Base-by-base conservation (phyloP, 768 basidiomycete species). In the Phylloporus arenicola region DNA sequence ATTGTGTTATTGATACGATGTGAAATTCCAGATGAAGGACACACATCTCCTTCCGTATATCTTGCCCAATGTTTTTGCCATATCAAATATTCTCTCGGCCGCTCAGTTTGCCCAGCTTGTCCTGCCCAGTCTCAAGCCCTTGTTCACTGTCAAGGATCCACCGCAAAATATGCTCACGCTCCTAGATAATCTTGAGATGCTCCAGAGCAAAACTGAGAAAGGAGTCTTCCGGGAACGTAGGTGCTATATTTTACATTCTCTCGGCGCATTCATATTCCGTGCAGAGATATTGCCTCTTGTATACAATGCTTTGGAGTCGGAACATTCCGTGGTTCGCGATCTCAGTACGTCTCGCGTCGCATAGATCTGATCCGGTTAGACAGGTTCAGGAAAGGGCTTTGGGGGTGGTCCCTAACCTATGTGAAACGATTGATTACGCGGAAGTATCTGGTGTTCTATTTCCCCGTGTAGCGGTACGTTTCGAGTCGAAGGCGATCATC, bases 161-260 rank as follows among this genome's bases (percentile, higher is more conserved):
- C 94, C 95, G 0, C 94, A 97, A 68, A 96, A 94, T 56, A 95
- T 97, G 90, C 68, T 98, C 45, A 93, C 92, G 0, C 70, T 99
- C 22, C 68, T 99, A 40, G 93, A 97, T 59, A 95, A 95, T 60
- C 75, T 99, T 8, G 72, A 79, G 20, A 79, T 93, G 71, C 75
- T 99, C 25, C 91, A 93, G 60, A 81, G 76, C 51, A 99, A 99
- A 71, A 94, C 92, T 2, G 84, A 88, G 47, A 91, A 92, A 55
- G 70, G 69, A 10, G 79, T 87, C 3, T 98, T 98, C 68, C 76
- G 89, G 58, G 92, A 94, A 68, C 88, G 93, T 96, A 56, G 62
- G 87, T 76, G 3, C 42, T 30, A 22, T 2, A 16, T 30, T 40
- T 37, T 14, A 12, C 14, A 14, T 46, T 38, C 22, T 16, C 31